Evolutionary conservation across 164 flowering plant genomes (phyloP), one percentile per base, ranked within the genome.

Genomic region (Chloranthus sessilifolius): DNA sequence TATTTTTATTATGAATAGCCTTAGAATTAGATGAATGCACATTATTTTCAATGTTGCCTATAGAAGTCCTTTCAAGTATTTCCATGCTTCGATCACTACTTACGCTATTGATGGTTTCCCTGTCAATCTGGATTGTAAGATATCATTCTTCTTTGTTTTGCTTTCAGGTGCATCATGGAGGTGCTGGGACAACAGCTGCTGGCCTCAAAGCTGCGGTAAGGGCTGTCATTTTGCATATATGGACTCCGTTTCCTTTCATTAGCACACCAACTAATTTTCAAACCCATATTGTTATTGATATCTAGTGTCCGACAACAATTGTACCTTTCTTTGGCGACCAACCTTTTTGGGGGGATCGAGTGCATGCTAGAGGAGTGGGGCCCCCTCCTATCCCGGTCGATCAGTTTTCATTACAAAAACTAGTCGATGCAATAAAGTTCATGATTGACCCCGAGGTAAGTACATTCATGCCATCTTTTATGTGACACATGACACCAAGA

Each of bases 251-350:
- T 24, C 15, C 33, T 10, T 56, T 36, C 40, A 15, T 38, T 28
- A 20, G 9, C n/a, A 2, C 41, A n/a, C 28, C 34, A 5, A 20
- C 39, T 50, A 11, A 52, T 29, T 24, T 4, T 47, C 34, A 2
- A 52, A 52, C 38, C 3, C 3, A 27, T 16, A 24, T 27, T 31
- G 21, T 41, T n/a, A n/a, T n/a, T n/a, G 44, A 9, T 33, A 31
- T 66, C 17, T 44, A 94, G 97, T 94, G 99, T 71, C 97, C 99
- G 3, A 94, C 99, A 27, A 71, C 97, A 1, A 69, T 89, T 50
- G 82, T 94, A 37, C 99, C 97, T 26, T 94, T 94, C 71, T 94
- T 94, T 52, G 99, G 99, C 4, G 99, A 94, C 67, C 99, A 89
- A 66, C 95, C 83, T 14, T 94, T 94, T 50, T 94, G 97, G 99